A percentile compares a stretch with the other conserved stretches of the same genome.
Evolutionary conservation across 805 yeast genomes (phyloP).

Genomic region (Isabelozyma pseudorhagii): DNA sequence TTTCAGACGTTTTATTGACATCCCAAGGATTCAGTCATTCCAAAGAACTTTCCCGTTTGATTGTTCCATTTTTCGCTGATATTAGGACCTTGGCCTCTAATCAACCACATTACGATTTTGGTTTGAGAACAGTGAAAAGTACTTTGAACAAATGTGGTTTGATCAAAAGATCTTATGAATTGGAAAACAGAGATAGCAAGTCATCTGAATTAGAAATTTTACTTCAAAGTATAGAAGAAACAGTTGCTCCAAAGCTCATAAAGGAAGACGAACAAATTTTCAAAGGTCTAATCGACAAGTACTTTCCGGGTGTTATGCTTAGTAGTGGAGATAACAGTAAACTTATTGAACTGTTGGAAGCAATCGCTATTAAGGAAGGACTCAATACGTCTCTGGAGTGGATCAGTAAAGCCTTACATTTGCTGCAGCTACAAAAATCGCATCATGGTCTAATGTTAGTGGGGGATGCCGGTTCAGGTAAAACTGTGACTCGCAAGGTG

Average conservation of each 20-base stretch:
- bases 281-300: constrained; percentile 10
- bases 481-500: constrained; percentile 51
- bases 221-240: constrained; percentile 53
- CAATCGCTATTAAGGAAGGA: constrained; percentile 28
- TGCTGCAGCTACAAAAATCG: constrained; percentile 55
- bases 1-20: constrained; percentile 67
- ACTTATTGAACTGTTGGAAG: constrained; percentile 21
- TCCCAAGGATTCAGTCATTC: constrained; percentile 68
- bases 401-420: constrained; percentile 55
- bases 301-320: constrained; percentile 22
- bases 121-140: constrained; percentile 75
- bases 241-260: constrained; percentile 66
- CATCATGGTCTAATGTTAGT: constrained; percentile 82
- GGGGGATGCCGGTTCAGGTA: constrained; percentile 77
- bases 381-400: constrained; percentile 37
- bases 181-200: not conserved
- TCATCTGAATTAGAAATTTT: constrained; percentile 32
- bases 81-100: constrained; percentile 40
- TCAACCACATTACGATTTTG: constrained; percentile 87
- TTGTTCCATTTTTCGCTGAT: constrained; percentile 53
- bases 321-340: constrained; percentile 17
- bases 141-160: constrained; percentile 59
- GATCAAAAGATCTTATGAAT: constrained; percentile 22
- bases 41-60: constrained; percentile 34
- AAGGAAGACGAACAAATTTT: constrained; percentile 49